phyloP scores from a whole-genome alignment of 495 filamentous ascomycete species.

The Halenospora varia region DNA sequence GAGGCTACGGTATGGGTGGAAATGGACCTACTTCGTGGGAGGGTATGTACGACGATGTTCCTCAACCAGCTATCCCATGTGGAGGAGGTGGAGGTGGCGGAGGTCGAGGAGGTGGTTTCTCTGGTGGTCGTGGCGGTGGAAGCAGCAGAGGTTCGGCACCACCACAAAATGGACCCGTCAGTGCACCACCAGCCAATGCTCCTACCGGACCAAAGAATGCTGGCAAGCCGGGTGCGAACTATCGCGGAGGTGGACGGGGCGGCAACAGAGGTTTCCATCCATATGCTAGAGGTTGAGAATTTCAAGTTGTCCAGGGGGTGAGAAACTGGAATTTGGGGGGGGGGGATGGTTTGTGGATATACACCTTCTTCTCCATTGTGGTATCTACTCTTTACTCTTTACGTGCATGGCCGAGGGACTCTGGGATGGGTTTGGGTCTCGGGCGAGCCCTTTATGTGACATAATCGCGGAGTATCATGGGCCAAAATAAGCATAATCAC shows the following conservation, averaged over 20 bases:
- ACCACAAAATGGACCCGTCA: slow-evolving; percentile 32
- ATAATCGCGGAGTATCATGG: not conserved
- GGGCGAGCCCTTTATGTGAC: not conserved
- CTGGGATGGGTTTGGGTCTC: not conserved
- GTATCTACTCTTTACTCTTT: not conserved
- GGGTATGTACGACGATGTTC: slow-evolving; percentile 99
- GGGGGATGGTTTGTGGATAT: not conserved
- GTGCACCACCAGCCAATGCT: slow-evolving; percentile 84
- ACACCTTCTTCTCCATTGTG: not conserved
- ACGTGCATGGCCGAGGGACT: not conserved
- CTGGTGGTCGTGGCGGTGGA: slow-evolving; percentile 30
- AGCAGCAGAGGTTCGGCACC: slow-evolving; percentile 27
- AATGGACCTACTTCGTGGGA: slow-evolving; percentile 74
- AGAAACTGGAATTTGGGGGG: not conserved
- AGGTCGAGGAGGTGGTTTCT: slow-evolving; percentile 49
- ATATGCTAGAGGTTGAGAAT: slow-evolving; percentile 43
- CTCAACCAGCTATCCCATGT: slow-evolving; percentile 68
- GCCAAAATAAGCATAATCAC: too few species aligned
- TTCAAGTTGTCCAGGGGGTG: not conserved
- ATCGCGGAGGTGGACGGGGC: slow-evolving; percentile 88
- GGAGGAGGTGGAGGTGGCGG: slow-evolving; percentile 45
- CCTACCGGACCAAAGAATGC: slow-evolving; percentile 97
- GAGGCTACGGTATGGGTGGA: slow-evolving; percentile 30
- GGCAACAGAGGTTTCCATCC: slow-evolving; percentile 75
- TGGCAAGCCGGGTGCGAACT: slow-evolving; percentile 89